Conservation (phyloP, 352 stramenopile species). For the Globisporangium nodosum region DNA sequence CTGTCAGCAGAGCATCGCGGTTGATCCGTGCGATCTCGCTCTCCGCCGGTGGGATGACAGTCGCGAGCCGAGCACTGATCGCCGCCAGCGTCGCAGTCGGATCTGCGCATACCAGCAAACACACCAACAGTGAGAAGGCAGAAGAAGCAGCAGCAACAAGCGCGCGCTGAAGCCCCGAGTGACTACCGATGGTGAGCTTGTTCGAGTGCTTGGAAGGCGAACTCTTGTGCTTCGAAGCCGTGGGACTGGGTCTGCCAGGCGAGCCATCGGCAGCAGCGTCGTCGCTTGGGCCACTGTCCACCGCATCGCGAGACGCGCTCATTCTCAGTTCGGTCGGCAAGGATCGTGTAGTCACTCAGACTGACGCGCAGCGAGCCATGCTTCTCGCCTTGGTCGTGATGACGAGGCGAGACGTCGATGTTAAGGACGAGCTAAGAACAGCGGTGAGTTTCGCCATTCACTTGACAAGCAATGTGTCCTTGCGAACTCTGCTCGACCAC, state of each 20-base stretch:
- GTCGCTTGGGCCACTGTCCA: too few relatives aligned
- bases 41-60: slow-evolving; percentile 49
- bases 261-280: neutral
- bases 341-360: too few relatives aligned
- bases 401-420: too few relatives aligned
- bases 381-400: too few relatives aligned
- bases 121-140: neutral
- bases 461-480: too few relatives aligned
- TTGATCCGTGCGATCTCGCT: slow-evolving; percentile 72
- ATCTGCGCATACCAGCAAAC: slow-evolving; percentile 15
- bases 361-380: too few relatives aligned
- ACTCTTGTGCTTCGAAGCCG: slow-evolving; percentile 1
- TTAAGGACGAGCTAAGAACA: too few relatives aligned
- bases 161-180: too few relatives aligned
- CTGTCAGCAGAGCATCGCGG: slow-evolving; percentile 29
- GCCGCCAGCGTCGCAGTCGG: slow-evolving; percentile 38
- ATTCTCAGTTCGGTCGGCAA: too few relatives aligned
- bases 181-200: slow-evolving; percentile 35
- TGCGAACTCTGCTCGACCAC: too few relatives aligned
- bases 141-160: neutral
- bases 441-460: too few relatives aligned
- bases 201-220: slow-evolving; percentile 23
- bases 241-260: neutral
- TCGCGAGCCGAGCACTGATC: slow-evolving; percentile 55
- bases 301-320: too few relatives aligned